Conservation (phyloP, 1,284 basidiomycete species). For the Ceratobasidium sp. region DNA sequence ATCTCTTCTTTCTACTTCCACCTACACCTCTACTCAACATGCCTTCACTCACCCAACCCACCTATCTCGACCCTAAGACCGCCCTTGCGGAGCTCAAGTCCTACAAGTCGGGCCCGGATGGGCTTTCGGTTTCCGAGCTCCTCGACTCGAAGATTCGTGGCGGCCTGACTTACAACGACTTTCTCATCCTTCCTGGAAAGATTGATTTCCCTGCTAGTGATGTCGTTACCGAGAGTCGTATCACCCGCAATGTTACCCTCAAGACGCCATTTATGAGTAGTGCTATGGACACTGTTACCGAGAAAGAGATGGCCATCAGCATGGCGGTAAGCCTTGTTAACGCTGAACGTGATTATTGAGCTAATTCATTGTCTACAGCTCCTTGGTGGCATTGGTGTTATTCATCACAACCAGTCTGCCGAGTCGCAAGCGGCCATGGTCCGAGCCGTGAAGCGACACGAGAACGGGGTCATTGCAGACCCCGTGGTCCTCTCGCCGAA, state of each 20-base stretch:
- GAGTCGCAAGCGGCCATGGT: conserved; percentile 96
- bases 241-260: conserved; percentile 92
- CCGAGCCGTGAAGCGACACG: conserved; percentile 96
- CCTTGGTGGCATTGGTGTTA: conserved; percentile 97
- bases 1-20: conserved; percentile 21
- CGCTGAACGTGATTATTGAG: not conserved
- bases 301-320: conserved; percentile 96
- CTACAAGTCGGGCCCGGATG: conserved; percentile 82
- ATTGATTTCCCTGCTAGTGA: conserved; percentile 92
- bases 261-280: conserved; percentile 98
- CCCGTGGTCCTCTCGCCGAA: conserved; percentile 88
- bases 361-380: conserved; percentile 65
- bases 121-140: conserved; percentile 86
- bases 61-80: conserved; percentile 68
- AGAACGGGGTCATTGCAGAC: conserved; percentile 98
- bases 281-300: conserved; percentile 99
- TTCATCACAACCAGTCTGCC: conserved; percentile 96
- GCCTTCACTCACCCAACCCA: conserved; percentile 36
- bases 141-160: conserved; percentile 92
- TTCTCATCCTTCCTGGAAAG: conserved; percentile 93
- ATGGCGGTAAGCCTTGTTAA: conserved; percentile 77
- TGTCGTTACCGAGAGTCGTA: conserved; percentile 86
- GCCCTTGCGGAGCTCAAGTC: conserved; percentile 81
- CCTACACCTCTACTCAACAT: conserved; percentile 11
- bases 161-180: conserved; percentile 97